Base-by-base conservation (phyloP, 768 basidiomycete genomes). In the Macrolepiota fuliginosa region DNA sequence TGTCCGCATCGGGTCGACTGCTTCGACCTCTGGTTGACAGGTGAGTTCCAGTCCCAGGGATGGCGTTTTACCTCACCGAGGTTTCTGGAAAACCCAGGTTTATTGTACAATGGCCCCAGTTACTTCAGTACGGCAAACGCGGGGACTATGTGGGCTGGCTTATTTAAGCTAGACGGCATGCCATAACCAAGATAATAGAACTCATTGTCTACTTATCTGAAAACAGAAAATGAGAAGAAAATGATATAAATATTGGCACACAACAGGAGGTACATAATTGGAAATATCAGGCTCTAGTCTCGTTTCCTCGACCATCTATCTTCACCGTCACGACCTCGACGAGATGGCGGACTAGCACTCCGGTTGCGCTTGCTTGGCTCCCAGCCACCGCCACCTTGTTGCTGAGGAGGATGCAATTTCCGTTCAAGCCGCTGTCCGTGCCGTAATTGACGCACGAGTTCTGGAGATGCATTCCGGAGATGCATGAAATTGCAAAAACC, bases 401-500 rank as follows among this genome's bases (percentile, higher is more conserved):
- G 77, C 68, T 87, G 88, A 12, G 77, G 67, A 6, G 91, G 92
- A 68, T 94, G 82, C 50, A 91, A 69, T 61, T 89, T 86, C 56
- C 94, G 81, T 66, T 95, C 94, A 36, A 97, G 67, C 45, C 91
- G 83, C 72, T 98, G 96, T 13, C 93, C 92, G 47, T 85, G 87
- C 17, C 87, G 84, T 57, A 98, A 77, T 7, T 89, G 86, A 47
- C 83, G 84, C 2, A 93, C 90, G 12, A 97, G 83, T 11, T 92
- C 87, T 70, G 90, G 87, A 32, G 94, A 91, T 4, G 96, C 92
- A 22, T 94, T 82, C 13, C 93, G 88, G 36, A 98, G 80, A 77
- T 98, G 96, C 94, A 98, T 97, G 71, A 99, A 99, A 74, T 99
- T 98, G 76, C 96, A 98, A 78, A 97, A 98, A 2, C 95, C 95